phyloP scores from a whole-genome alignment of 2,329 filamentous ascomycete genomes.

The Sporothrix pallida region DNA sequence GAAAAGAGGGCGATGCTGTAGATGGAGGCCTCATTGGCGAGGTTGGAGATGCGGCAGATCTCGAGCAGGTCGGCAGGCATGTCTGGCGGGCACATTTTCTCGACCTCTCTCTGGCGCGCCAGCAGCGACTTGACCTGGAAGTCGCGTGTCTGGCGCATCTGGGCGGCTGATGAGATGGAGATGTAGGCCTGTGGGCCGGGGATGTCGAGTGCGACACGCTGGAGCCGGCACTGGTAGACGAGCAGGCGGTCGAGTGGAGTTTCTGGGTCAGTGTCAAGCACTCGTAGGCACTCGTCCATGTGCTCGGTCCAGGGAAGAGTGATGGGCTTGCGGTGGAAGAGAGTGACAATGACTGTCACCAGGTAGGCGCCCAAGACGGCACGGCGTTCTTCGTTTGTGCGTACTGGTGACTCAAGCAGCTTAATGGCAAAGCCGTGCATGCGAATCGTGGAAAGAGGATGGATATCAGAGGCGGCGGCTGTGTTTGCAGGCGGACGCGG shows the following conservation, averaged over 20 bases:
- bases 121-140: constrained; percentile 30
- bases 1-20: constrained; percentile 15
- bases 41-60: constrained; percentile 25
- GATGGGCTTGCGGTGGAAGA: constrained; percentile 49
- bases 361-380: constrained; percentile 30
- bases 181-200: background rate
- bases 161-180: constrained; percentile 1
- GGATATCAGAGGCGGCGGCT: background rate
- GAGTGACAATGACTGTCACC: constrained; percentile 17
- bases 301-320: constrained; percentile 62
- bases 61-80: background rate
- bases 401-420: constrained; percentile 26
- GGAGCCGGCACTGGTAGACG: constrained; percentile 33
- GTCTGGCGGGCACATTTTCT: background rate
- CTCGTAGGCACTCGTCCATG: constrained; percentile 61
- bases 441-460: constrained; percentile 24
- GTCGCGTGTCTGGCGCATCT: constrained; percentile 25
- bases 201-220: constrained; percentile 24
- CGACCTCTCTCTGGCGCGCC: constrained; percentile 11
- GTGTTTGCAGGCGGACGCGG: background rate
- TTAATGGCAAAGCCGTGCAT: constrained; percentile 29
- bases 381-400: constrained; percentile 30
- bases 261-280: constrained; percentile 44
- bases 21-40: constrained; percentile 29
- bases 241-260: constrained; percentile 31